These are phyloP conservation scores for Sanghuangporus weigelae DNA, from an alignment of 1,284 basidiomycete genomes.

Conservation along the genomic window DNA sequence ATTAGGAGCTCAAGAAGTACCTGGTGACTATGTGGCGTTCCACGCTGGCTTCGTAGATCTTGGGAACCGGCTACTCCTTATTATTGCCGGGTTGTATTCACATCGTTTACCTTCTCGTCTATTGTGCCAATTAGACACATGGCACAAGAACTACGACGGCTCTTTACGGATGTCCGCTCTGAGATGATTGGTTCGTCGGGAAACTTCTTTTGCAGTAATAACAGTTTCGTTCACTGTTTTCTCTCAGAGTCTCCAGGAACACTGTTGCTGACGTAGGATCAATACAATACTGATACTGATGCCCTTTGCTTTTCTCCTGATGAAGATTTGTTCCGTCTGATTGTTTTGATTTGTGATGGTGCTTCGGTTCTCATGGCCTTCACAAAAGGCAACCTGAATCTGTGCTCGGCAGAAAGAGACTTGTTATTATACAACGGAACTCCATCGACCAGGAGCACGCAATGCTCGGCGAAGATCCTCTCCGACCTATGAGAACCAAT, in stretches of 20 bases:
- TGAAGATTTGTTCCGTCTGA: not conserved
- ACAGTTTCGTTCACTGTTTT: not conserved
- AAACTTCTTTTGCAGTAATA: not conserved
- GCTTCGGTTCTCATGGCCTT: not conserved
- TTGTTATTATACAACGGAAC: not conserved
- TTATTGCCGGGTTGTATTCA: not conserved
- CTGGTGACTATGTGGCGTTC: not conserved
- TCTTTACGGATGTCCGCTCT: not conserved
- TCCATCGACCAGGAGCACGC: too few relatives aligned
- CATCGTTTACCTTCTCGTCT: not conserved
- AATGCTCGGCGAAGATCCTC: not conserved
- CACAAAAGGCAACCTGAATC: not conserved
- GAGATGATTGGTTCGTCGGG: not conserved
- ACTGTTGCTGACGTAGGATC: not conserved
- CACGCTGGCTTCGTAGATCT: too few relatives aligned
- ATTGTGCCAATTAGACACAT: not conserved
- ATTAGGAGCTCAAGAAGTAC: not conserved
- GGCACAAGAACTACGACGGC: not conserved
- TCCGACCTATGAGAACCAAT: not conserved
- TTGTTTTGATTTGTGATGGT: not conserved
- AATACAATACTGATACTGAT: not conserved
- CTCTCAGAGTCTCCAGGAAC: not conserved
- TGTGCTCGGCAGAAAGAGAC: not conserved
- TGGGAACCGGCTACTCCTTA: not conserved
- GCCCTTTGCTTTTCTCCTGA: not conserved